Evolutionary conservation across 805 yeast genomes (phyloP).

Genomic region (Pichia californica): DNA sequence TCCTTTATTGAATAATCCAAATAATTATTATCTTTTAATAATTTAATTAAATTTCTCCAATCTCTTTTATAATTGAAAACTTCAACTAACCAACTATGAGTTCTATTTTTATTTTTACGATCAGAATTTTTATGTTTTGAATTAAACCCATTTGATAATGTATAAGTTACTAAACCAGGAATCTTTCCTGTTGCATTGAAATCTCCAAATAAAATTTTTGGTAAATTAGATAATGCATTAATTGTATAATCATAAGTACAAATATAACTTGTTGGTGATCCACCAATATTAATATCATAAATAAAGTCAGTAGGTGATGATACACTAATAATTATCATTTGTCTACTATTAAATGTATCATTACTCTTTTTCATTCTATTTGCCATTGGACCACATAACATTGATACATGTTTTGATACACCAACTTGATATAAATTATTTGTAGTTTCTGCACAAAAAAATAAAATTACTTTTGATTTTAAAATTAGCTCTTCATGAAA

Average conservation of each 20-base stretch:
- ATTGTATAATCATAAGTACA: slow-evolving; percentile 58
- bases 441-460: slow-evolving; percentile 52
- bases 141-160: background rate
- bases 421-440: slow-evolving; percentile 59
- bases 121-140: background rate
- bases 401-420: slow-evolving; percentile 50
- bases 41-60: slow-evolving; percentile 43
- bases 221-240: slow-evolving; percentile 43
- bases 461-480: slow-evolving; percentile 42
- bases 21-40: slow-evolving; percentile 36
- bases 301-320: slow-evolving; percentile 38
- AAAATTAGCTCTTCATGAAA: slow-evolving; percentile 51
- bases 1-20: slow-evolving; percentile 4
- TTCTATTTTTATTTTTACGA: slow-evolving; percentile 9
- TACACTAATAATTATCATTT: slow-evolving; percentile 53
- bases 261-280: slow-evolving; percentile 43
- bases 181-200: slow-evolving; percentile 45
- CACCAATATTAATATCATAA: slow-evolving; percentile 54
- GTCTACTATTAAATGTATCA: slow-evolving; percentile 34
- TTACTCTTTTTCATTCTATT: slow-evolving; percentile 28
- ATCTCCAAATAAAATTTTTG: slow-evolving; percentile 49
- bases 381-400: slow-evolving; percentile 39
- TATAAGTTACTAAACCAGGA: slow-evolving; percentile 41
- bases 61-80: slow-evolving; percentile 45
- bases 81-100: slow-evolving; percentile 48